Evolutionary conservation across 2,329 filamentous ascomycete species (phyloP).

Genomic region (Onygenales sp.): DNA sequence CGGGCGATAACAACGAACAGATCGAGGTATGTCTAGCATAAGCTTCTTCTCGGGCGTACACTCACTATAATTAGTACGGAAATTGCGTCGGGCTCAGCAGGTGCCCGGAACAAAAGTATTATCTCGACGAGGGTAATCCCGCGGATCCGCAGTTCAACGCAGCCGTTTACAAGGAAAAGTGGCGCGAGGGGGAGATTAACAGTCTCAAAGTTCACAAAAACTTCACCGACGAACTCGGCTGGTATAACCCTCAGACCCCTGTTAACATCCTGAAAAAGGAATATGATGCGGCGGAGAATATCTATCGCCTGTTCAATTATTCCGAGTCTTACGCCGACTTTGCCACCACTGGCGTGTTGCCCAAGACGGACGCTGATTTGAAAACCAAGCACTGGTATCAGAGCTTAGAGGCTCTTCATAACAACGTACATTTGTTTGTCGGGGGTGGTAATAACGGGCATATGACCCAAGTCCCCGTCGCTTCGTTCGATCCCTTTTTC

Average conservation of each 20-base stretch:
- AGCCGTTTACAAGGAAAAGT: neutral
- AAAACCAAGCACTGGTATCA: constrained; percentile 9
- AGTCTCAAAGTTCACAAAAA: neutral
- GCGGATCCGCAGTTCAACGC: too few species aligned
- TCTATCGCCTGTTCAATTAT: constrained; percentile 11
- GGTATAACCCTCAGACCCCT: neutral
- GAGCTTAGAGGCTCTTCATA: constrained; percentile 36
- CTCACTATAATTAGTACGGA: constrained; percentile 8
- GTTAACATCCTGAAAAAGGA: constrained; percentile 6
- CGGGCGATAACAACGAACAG: constrained; percentile 5
- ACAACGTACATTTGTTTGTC: constrained; percentile 41
- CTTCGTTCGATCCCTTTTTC: constrained; percentile 70
- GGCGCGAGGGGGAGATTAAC: neutral
- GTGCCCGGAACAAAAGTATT: constrained; percentile 10
- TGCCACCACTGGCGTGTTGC: constrained; percentile 11
- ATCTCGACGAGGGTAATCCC: neutral
- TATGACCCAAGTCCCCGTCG: constrained; percentile 60
- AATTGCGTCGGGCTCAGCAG: constrained; percentile 14
- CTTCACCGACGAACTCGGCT: neutral
- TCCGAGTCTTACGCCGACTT: constrained; percentile 3
- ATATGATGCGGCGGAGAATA: constrained; percentile 11
- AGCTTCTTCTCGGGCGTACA: neutral
- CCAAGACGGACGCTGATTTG: constrained; percentile 19
- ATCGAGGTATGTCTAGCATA: constrained; percentile 5
- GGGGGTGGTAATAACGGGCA: constrained; percentile 50